Base-by-base conservation (phyloP, 306 rosid species). In the Boehmeria nivea region DNA sequence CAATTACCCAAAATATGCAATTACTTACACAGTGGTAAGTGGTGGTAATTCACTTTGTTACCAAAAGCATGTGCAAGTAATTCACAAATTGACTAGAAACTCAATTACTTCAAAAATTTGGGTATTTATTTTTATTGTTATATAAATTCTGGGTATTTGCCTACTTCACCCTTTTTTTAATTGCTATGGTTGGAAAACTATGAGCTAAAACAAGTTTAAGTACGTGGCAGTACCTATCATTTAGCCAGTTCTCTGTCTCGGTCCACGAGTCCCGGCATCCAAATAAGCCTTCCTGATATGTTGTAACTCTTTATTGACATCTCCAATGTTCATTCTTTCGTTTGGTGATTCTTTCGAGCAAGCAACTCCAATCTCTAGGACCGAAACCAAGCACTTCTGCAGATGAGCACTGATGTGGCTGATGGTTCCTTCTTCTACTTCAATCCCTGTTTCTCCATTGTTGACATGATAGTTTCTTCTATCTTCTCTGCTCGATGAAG, bases 301-400 rank as follows among this genome's bases (percentile, higher is more conserved):
- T 13, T 62, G 26, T 39, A 73, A 60, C n/a, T 66, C 51, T 42
- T 6, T 69, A 8, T 3, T 50, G 61, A 62, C 66, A 43, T 61
- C 59, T 48, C 4, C 36, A 70, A 74, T 74, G 6, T 50, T 64
- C 57, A 56, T 63, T 57, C 73, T 74, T 18, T 64, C 57, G n/a
- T 47, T 71, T 1, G 78, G 64, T 1, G 62, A 64, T 26, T 63
- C 67, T 12, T n/a, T 45, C 0, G 81, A 59, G 43, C 76, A 74
- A 0, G 68, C 59, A 22, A 78, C 61, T 8, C 80, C 72, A 21
- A 71, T 64, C 16, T 47, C n/a, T 7, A 59, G 56, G 17, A 42
- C 22, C 46, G 60, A 57, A 64, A 55, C 62, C 13, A 71, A 46
- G 51, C 78, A 71, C 18, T 71, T 40, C 0, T 50, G 39, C 49